Conservation (phyloP, 1,284 basidiomycete species). For the Erythrobasidium hasegawianum region DNA sequence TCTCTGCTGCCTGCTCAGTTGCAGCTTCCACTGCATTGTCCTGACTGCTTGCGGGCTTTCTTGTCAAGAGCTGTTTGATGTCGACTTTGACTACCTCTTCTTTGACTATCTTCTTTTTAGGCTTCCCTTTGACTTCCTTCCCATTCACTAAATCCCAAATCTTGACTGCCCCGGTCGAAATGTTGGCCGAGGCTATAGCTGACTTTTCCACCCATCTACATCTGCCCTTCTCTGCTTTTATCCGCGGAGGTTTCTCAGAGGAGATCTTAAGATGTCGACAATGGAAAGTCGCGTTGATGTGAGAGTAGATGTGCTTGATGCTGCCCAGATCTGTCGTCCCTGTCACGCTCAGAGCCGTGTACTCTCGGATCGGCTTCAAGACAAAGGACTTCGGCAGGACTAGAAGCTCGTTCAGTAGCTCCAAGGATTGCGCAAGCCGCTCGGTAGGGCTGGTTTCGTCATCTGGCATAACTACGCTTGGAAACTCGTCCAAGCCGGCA, state of each 20-base stretch:
- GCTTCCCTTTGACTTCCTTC: background rate
- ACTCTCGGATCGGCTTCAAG: conserved; percentile 36
- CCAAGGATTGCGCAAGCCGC: conserved; percentile 4
- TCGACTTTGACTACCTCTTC: conserved; percentile 2
- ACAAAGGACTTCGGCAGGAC: conserved; percentile 4
- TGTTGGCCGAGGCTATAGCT: conserved; percentile 28
- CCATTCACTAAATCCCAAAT: conserved; percentile 21
- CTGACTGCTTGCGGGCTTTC: conserved; percentile 4
- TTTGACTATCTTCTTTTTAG: conserved; percentile 15
- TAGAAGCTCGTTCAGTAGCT: conserved; percentile 17
- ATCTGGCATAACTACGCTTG: conserved; percentile 54
- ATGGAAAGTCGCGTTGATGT: conserved; percentile 85
- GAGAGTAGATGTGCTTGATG: conserved; percentile 79
- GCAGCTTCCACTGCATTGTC: background rate
- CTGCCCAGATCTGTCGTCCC: conserved; percentile 1
- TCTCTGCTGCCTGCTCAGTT: background rate
- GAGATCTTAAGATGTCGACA: conserved; percentile 55
- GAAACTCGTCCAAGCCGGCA: conserved; percentile 81
- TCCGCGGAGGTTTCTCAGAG: conserved; percentile 17
- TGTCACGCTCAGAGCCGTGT: background rate
- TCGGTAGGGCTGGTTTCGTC: conserved; percentile 3
- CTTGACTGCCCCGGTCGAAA: conserved; percentile 27
- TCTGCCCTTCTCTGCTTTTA: conserved; percentile 7
- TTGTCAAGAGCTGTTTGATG: conserved; percentile 2
- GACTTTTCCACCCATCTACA: conserved; percentile 21